Percentiles rank a stretch among this genome's conserved stretches.
These are phyloP conservation scores for Phyllachora maydis DNA, from an alignment of 2,329 filamentous ascomycete species.

Conservation along the genomic window DNA sequence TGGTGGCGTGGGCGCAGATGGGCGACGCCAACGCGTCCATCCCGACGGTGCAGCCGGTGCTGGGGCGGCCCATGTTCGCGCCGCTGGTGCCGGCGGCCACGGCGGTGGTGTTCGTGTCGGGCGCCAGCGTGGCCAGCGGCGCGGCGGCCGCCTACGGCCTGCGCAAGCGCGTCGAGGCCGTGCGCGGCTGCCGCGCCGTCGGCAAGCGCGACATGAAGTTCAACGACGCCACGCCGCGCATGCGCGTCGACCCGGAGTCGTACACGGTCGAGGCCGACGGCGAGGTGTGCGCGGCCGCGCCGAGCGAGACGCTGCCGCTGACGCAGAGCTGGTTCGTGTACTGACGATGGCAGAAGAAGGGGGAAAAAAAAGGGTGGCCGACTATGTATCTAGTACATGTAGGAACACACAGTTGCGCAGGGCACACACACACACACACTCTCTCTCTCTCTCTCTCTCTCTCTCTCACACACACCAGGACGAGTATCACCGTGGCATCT, in stretches of 20 bases:
- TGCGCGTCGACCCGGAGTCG: slow-evolving; percentile 80
- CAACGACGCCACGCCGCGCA: slow-evolving; percentile 65
- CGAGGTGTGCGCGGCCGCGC: slow-evolving; percentile 49
- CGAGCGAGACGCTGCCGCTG: slow-evolving; percentile 49
- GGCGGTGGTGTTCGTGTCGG: slow-evolving; percentile 68
- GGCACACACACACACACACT: no score
- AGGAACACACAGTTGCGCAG: no score
- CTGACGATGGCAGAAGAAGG: slow-evolving; percentile 20
- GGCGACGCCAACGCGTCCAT: slow-evolving; percentile 71
- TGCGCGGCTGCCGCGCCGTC: slow-evolving; percentile 52
- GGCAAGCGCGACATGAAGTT: slow-evolving; percentile 80
- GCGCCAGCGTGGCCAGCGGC: slow-evolving; percentile 46
- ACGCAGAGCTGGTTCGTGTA: slow-evolving; percentile 64
- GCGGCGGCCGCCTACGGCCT: slow-evolving; percentile 52
- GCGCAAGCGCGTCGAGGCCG: slow-evolving; percentile 60
- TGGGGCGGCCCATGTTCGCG: slow-evolving; percentile 74
- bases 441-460: no score
- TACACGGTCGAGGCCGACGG: slow-evolving; percentile 81
- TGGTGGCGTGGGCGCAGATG: slow-evolving; percentile 73
- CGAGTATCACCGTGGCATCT: no score
- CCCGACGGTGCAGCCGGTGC: slow-evolving; percentile 68
- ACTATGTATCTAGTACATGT: no score
- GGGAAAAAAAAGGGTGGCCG: no score
- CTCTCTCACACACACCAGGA: no score
- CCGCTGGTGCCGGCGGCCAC: slow-evolving; percentile 48